Evolutionary conservation across 1,284 basidiomycete genomes (phyloP).

Genomic region (Ceratobasidium theobromae): DNA sequence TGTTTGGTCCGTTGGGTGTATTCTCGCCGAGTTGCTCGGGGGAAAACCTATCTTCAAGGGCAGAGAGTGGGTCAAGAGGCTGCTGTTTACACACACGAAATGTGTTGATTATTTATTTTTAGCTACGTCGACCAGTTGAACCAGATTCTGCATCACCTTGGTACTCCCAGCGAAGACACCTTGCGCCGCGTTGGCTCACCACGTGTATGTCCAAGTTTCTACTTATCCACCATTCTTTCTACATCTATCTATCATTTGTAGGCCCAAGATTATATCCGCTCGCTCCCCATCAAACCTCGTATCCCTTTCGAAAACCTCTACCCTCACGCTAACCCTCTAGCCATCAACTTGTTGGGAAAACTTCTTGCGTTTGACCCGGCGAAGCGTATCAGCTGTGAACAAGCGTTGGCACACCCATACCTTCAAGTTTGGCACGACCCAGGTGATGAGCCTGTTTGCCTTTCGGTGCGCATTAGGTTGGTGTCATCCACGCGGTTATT

Average conservation of each 20-base stretch:
- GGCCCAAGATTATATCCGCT: constrained; percentile 98
- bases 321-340: constrained; percentile 90
- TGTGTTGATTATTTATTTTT: background rate
- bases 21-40: constrained; percentile 93
- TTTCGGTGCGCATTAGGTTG: constrained; percentile 52
- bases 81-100: background rate
- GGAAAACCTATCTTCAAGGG: constrained; percentile 99
- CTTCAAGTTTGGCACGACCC: constrained; percentile 93
- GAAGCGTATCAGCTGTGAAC: constrained; percentile 92
- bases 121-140: constrained; percentile 98
- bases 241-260: constrained; percentile 41
- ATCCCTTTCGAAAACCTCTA: constrained; percentile 91
- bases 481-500: constrained; percentile 35
- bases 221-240: background rate
- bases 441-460: constrained; percentile 83
- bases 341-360: constrained; percentile 88
- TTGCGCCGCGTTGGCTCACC: constrained; percentile 92
- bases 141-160: constrained; percentile 96
- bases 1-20: constrained; percentile 98
- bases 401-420: constrained; percentile 94
- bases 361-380: constrained; percentile 96
- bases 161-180: constrained; percentile 95
- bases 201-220: constrained; percentile 53
- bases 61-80: constrained; percentile 72
- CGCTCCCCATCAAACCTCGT: constrained; percentile 92